These are phyloP conservation scores for Blastomyces percursus DNA, from an alignment of 2,329 filamentous ascomycete species.

Conservation along the genomic window DNA sequence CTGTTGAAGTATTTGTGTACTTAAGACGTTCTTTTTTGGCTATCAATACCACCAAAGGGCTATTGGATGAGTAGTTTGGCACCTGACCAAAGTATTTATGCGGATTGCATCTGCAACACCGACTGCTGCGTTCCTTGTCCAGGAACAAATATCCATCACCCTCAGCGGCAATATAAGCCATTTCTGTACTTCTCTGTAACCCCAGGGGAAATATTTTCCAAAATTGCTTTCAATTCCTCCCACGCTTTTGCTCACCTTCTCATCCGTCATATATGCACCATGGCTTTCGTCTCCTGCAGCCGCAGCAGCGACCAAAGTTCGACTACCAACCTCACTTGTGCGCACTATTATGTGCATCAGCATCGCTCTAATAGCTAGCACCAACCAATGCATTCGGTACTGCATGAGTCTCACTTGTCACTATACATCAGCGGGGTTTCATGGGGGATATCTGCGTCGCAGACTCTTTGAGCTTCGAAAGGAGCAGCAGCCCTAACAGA, in stretches of 20 bases:
- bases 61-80: no score
- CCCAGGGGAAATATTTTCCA: not conserved
- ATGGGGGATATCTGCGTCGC: slow-evolving; percentile 12
- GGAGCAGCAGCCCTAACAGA: slow-evolving; percentile 39
- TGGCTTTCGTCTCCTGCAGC: slow-evolving; percentile 33
- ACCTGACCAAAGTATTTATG: no score
- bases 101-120: no score
- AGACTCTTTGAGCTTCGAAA: slow-evolving; percentile 42
- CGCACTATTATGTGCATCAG: slow-evolving; percentile 26
- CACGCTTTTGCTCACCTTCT: not conserved
- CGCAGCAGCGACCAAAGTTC: slow-evolving; percentile 34
- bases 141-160: no score
- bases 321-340: slow-evolving; percentile 39
- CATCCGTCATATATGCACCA: slow-evolving; percentile 21
- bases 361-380: slow-evolving; percentile 21
- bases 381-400: slow-evolving; percentile 16
- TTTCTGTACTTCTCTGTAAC: not conserved
- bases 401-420: not conserved
- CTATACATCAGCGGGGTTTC: not conserved
- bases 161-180: no score
- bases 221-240: not conserved
- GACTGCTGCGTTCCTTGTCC: no score
- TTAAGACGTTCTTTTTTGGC: no score
- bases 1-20: no score
- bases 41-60: no score